Base-by-base conservation (phyloP, 495 filamentous ascomycete species). In the Schizothecium vesticola region DNA sequence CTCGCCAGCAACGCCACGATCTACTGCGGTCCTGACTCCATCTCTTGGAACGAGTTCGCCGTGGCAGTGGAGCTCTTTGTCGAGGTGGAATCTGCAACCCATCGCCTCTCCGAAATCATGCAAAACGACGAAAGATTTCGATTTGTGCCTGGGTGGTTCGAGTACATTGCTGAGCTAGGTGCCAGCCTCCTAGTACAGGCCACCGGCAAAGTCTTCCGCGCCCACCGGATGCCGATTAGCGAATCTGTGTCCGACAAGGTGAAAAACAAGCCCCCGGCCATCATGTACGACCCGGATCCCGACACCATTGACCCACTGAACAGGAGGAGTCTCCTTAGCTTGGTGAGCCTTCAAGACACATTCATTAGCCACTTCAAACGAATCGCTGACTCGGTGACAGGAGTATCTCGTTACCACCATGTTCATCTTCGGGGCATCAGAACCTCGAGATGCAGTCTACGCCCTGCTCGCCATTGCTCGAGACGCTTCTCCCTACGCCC, bases 161-260 rank as follows among this genome's bases (percentile, higher is more conserved):
- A 75, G 22, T 56, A 79, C 60, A 70, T 78, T 0, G 73, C 73
- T 8, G 71, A 65, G 21, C 70, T 80, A 8, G 77, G 78, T 1
- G 78, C 80, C 2, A 78, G 72, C 23, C 70, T 73, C 5, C 63
- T 81, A 8, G 78, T 81, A 3, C 65, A 80, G 12, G 76, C 74
- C 16, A 79, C 74, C 3, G 73, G 66, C 13, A 74, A 75, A 11
- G 66, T 81, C 5, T 81, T 78, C 59, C 68, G 76, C 28, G 59
- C 29, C 23, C 64, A 56, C 29, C 55, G 56, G 11, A 22, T 7
- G 28, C 21, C 6, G 23, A 25, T 28, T 11, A 3, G 22, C 5
- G 56, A 63, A 36, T 1, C 23, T 24, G n/a, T n/a, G n/a, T n/a
- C n/a, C n/a, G n/a, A n/a, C n/a, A n/a, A n/a, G n/a, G n/a, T n/a